A percentile compares a stretch with the other conserved stretches of the same genome.
These are phyloP conservation scores for Epichloe amarillans DNA, from an alignment of 2,329 filamentous ascomycete genomes.

Conservation along the genomic window DNA sequence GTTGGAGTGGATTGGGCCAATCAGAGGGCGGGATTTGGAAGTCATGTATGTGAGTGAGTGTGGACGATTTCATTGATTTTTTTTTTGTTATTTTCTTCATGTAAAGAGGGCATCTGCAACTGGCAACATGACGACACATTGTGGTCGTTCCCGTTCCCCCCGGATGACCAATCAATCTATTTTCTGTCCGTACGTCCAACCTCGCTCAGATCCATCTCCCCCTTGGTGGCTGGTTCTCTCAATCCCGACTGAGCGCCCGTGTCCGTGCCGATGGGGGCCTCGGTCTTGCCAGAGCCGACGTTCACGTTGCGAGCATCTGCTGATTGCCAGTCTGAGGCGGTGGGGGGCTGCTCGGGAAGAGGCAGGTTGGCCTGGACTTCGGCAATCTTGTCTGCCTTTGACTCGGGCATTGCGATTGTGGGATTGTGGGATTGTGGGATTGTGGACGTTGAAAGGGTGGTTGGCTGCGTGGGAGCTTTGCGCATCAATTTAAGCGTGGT, in stretches of 20 bases:
- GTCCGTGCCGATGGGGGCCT: conserved; percentile 36
- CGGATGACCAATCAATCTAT: background rate
- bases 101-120: too few species aligned
- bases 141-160: too few species aligned
- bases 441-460: background rate
- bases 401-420: conserved; percentile 22
- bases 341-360: conserved; percentile 64
- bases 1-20: background rate
- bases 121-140: too few species aligned
- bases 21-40: background rate
- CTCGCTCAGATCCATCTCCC: conserved; percentile 40
- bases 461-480: background rate
- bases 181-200: conserved; percentile 37
- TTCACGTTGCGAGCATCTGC: conserved; percentile 55
- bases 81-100: too few species aligned
- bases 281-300: conserved; percentile 31
- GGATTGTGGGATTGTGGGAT: background rate
- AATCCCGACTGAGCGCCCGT: conserved; percentile 37
- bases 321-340: conserved; percentile 67
- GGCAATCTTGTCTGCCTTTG: conserved; percentile 53
- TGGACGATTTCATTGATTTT: too few species aligned
- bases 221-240: conserved; percentile 45
- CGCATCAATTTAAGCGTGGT: background rate
- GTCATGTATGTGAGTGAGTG: background rate
- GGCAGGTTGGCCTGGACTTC: conserved; percentile 60